A percentile compares a stretch with the other conserved stretches of the same genome.
Conservation (phyloP, 2,329 filamentous ascomycete species). For the Plectosphaerella cucumerina region DNA sequence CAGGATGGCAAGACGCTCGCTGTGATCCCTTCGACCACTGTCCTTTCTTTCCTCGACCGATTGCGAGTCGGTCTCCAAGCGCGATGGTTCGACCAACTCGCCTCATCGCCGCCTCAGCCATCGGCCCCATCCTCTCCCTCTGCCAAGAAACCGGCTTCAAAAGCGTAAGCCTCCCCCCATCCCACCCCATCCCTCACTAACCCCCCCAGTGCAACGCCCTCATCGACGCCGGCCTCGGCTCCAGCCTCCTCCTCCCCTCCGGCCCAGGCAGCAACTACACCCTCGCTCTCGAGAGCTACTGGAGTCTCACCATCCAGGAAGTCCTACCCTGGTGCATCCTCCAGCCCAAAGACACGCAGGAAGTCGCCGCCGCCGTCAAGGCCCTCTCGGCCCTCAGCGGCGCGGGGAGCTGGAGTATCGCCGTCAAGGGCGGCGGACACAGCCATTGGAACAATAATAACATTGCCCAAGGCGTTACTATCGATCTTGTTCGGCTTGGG, state of each 20-base stretch:
- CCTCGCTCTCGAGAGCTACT: slow-evolving; percentile 2
- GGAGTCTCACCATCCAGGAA: slow-evolving; percentile 1
- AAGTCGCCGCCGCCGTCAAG: slow-evolving; percentile 2
- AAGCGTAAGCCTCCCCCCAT: not conserved
- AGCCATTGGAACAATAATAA: slow-evolving; percentile 36
- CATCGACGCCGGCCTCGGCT: slow-evolving; percentile 3
- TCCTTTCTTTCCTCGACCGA: no score
- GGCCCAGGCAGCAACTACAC: slow-evolving; percentile 1
- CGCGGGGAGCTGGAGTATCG: slow-evolving; percentile 31
- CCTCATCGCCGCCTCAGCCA: not conserved
- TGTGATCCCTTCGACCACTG: no score
- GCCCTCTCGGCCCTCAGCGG: slow-evolving; percentile 9
- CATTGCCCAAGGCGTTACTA: slow-evolving; percentile 35
- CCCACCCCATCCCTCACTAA: no score
- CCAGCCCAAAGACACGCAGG: slow-evolving; percentile 2
- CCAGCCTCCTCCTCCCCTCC: slow-evolving; percentile 4
- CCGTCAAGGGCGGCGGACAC: slow-evolving; percentile 47
- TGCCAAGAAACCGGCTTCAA: slow-evolving; percentile 1
- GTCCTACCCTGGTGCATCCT: slow-evolving; percentile 6
- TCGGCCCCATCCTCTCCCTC: not conserved
- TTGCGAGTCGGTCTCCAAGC: no score
- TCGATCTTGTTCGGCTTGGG: slow-evolving; percentile 32
- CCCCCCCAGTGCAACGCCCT: slow-evolving; percentile 10
- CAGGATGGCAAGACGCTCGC: no score
- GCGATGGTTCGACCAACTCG: not conserved